Percentiles rank a stretch among this genome's conserved stretches.
Evolutionary conservation across 176 grass and related monocot species (phyloP).

Genomic region (Tillandsia leiboldiana): DNA sequence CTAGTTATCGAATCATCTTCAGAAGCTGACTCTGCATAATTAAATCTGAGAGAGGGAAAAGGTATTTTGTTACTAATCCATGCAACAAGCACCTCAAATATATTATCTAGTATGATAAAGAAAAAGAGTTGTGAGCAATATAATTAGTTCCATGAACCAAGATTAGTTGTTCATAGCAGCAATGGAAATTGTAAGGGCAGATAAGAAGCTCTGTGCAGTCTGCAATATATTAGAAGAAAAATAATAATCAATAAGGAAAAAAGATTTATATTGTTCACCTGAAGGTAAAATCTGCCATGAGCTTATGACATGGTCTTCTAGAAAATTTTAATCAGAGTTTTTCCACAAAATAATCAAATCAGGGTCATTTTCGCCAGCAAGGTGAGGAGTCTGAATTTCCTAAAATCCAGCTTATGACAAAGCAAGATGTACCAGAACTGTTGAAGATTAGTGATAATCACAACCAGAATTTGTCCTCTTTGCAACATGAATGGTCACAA

Average conservation of each 20-base stretch:
- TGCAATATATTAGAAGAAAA: too few relatives aligned
- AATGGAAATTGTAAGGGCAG: too few relatives aligned
- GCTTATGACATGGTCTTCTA: too few relatives aligned
- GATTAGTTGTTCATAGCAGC: too few relatives aligned
- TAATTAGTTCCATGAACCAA: too few relatives aligned
- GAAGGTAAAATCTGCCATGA: too few relatives aligned
- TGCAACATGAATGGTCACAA: neutral
- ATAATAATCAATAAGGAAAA: too few relatives aligned
- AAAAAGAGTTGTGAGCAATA: too few relatives aligned
- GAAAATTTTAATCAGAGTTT: too few relatives aligned
- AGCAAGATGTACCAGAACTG: neutral
- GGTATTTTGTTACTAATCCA: neutral
- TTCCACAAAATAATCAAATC: neutral
- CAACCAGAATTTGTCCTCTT: neutral
- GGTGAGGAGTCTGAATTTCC: neutral
- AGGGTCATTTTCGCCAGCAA: neutral
- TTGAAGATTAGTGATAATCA: neutral
- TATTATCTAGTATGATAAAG: too few relatives aligned
- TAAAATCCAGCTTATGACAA: neutral
- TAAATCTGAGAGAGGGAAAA: slow-evolving; percentile 18
- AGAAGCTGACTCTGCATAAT: slow-evolving; percentile 50
- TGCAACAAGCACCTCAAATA: neutral
- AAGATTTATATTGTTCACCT: too few relatives aligned
- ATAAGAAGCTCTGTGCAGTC: too few relatives aligned
- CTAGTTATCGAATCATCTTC: slow-evolving; percentile 41